These are phyloP conservation scores for Luffa acutangula DNA, from an alignment of 306 rosid genomes.

Conservation along the genomic window DNA sequence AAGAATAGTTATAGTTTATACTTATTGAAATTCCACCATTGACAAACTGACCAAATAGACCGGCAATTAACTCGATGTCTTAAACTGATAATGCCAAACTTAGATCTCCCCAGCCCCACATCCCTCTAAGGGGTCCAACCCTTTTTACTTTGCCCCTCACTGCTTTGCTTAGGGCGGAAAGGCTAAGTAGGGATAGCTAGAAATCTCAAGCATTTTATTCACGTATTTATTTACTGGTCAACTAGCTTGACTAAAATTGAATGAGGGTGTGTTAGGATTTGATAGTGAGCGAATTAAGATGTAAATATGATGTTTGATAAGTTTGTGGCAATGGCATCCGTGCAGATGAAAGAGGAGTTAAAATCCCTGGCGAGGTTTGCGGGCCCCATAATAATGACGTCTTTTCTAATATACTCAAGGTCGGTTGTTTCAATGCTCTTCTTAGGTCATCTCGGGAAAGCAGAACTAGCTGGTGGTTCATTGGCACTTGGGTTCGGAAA, in stretches of 20 bases:
- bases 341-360: slow-evolving; percentile 69
- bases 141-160: background rate
- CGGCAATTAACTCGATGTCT: background rate
- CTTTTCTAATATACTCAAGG: slow-evolving; percentile 53
- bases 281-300: background rate
- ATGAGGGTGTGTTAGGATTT: background rate
- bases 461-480: slow-evolving; percentile 81
- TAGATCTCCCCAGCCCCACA: background rate
- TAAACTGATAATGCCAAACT: background rate
- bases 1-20: background rate
- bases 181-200: background rate
- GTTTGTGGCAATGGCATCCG: slow-evolving; percentile 12
- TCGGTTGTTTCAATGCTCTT: slow-evolving; percentile 67
- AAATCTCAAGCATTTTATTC: background rate
- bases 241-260: background rate
- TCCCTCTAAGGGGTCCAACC: background rate
- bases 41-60: background rate
- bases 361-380: slow-evolving; percentile 38
- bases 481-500: slow-evolving; percentile 75
- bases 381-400: slow-evolving; percentile 56
- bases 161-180: background rate
- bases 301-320: background rate
- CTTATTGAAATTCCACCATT: background rate
- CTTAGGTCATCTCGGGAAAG: slow-evolving; percentile 69
- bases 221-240: background rate